phyloP scores from a whole-genome alignment of 2,329 filamentous ascomycete genomes.

The Dactylellina haptotyla region DNA sequence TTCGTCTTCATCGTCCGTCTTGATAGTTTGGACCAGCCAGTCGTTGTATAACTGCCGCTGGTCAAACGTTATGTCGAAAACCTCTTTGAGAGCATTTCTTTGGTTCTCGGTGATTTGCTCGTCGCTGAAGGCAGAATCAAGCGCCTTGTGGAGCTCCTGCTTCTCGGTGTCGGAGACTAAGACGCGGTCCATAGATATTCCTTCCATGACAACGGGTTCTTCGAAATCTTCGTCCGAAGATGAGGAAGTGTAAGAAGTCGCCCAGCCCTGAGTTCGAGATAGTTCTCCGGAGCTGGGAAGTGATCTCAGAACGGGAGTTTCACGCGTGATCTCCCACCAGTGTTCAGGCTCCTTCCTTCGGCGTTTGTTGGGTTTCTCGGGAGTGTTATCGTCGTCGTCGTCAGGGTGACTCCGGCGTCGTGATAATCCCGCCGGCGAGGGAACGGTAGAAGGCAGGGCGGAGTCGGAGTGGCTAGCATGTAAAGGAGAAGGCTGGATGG shows the following conservation, averaged over 20 bases:
- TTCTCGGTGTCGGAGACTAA: constrained; percentile 30
- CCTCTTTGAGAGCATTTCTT: constrained; percentile 30
- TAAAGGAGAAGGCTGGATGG: constrained; percentile 20
- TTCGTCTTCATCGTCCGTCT: constrained; percentile 19
- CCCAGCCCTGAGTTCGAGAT: constrained; percentile 39
- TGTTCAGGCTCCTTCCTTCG: constrained; percentile 37
- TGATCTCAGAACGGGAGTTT: constrained; percentile 34
- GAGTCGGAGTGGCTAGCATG: constrained; percentile 22
- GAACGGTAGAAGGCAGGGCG: constrained; percentile 18
- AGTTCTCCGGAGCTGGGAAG: constrained; percentile 30
- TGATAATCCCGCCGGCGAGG: constrained; percentile 18
- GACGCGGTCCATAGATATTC: constrained; percentile 33
- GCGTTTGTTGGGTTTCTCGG: constrained; percentile 45
- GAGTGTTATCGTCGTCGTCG: constrained; percentile 14
- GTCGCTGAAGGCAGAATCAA: constrained; percentile 4
- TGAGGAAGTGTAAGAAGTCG: constrained; percentile 25
- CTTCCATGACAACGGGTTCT: constrained; percentile 29
- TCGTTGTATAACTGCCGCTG: constrained; percentile 25
- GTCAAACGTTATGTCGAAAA: constrained; percentile 30
- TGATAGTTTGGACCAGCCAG: constrained; percentile 11
- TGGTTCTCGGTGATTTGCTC: constrained; percentile 28
- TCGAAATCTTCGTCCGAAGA: constrained; percentile 21
- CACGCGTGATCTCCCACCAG: constrained; percentile 41
- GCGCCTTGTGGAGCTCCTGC: constrained; percentile 21
- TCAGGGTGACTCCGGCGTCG: constrained; percentile 31